phyloP scores from a whole-genome alignment of 148 eudicot species.

The Salicornia ramosissima region DNA sequence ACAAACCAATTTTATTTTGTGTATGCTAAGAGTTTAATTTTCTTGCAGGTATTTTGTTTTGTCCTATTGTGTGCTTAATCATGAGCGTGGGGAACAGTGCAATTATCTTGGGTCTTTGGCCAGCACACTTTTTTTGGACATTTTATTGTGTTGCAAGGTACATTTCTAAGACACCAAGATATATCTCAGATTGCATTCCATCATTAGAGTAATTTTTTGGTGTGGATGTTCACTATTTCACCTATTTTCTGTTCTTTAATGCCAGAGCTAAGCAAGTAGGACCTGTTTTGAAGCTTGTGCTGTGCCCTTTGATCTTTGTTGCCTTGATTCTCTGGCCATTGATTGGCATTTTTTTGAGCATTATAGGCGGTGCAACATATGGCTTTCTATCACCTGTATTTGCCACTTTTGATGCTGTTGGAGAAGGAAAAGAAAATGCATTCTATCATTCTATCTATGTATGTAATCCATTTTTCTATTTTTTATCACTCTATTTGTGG shows the following conservation, averaged over 20 bases:
- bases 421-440: constrained; percentile 61
- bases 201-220: not conserved
- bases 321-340: constrained; percentile 63
- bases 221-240: constrained; percentile 3
- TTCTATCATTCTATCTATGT: constrained; percentile 64
- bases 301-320: constrained; percentile 40
- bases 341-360: constrained; percentile 47
- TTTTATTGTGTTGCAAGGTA: constrained; percentile 65
- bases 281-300: constrained; percentile 70
- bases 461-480: constrained; percentile 25
- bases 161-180: constrained; percentile 6
- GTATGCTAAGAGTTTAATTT: constrained; percentile 12
- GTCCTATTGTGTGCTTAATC: constrained; percentile 61
- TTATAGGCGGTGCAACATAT: constrained; percentile 64
- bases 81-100: constrained; percentile 57
- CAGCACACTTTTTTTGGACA: constrained; percentile 63
- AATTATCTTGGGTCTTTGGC: constrained; percentile 85
- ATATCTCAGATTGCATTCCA: constrained; percentile 3
- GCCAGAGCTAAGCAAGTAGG: constrained; percentile 78
- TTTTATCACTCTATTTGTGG: not conserved
- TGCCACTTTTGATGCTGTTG: constrained; percentile 86
- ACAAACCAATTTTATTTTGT: not conserved
- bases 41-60: constrained; percentile 64
- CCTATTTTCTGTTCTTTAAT: constrained; percentile 11
- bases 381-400: constrained; percentile 84